phyloP scores from a whole-genome alignment of 148 eudicot genomes.

The Rhododendron simsii region DNA sequence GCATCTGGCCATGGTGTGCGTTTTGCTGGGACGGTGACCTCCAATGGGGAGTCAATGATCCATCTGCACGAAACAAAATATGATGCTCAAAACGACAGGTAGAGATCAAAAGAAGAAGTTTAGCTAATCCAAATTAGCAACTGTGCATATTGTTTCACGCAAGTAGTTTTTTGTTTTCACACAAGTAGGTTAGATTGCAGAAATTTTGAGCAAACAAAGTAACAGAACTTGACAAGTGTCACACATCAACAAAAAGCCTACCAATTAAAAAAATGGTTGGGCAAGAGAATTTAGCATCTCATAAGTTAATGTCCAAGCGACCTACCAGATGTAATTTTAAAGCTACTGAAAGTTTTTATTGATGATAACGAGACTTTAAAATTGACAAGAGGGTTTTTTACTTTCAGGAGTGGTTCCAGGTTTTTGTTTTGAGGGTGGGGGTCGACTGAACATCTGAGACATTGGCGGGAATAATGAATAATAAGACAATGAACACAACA shows the following conservation, averaged over 20 bases:
- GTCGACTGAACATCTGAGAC: not conserved
- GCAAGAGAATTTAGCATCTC: not conserved
- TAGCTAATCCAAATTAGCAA: not conserved
- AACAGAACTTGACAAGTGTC: not conserved
- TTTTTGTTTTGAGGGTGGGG: not conserved
- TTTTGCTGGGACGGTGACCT: conserved; percentile 86
- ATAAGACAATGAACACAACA: not conserved
- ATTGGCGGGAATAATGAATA: not conserved
- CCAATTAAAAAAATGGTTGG: not conserved
- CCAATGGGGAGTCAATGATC: conserved; percentile 83
- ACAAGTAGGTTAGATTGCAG: not conserved
- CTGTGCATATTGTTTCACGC: not conserved
- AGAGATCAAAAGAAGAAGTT: not conserved
- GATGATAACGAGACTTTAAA: not conserved
- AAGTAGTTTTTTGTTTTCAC: not conserved
- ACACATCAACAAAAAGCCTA: not conserved
- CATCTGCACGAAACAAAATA: conserved; percentile 53
- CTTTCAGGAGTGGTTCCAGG: not conserved
- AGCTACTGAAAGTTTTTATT: not conserved
- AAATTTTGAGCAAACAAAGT: not conserved
- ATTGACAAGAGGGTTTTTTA: not conserved
- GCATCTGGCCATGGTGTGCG: conserved; percentile 95
- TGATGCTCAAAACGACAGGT: not conserved
- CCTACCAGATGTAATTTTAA: not conserved
- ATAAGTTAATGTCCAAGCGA: not conserved